A percentile compares a stretch with the other conserved stretches of the same genome.
Evolutionary conservation across 345 rosid genomes (phyloP).

Genomic region (Brassica napus): DNA sequence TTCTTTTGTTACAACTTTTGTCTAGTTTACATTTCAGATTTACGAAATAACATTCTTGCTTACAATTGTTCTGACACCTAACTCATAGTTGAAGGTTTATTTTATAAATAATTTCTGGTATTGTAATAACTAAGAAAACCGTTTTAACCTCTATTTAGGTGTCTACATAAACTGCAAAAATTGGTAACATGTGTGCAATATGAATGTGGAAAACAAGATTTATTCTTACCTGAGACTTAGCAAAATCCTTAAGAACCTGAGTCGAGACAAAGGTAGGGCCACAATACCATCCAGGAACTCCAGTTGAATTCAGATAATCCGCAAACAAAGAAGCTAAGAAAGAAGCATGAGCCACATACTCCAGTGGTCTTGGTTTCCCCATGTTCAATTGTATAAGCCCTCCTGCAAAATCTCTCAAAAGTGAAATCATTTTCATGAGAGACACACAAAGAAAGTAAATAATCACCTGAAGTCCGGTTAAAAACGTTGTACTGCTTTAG

Average conservation of each 20-base stretch:
- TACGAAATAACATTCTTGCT: background rate
- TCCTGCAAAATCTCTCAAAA: slow-evolving; percentile 43
- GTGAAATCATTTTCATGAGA: background rate
- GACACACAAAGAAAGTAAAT: background rate
- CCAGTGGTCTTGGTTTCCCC: slow-evolving; percentile 64
- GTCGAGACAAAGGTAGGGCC: slow-evolving; percentile 49
- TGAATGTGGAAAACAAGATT: too few species aligned
- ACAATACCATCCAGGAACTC: slow-evolving; percentile 67
- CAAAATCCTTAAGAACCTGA: slow-evolving; percentile 49
- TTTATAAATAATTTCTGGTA: background rate
- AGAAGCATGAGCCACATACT: slow-evolving; percentile 66
- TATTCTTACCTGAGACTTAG: slow-evolving; percentile 77
- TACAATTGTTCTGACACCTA: background rate
- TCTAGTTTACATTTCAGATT: background rate
- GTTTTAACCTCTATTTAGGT: background rate
- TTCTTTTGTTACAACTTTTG: background rate
- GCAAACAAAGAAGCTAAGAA: slow-evolving; percentile 74
- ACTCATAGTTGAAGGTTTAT: background rate
- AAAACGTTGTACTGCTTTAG: slow-evolving; percentile 58
- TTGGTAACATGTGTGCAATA: background rate
- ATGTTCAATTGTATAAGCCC: slow-evolving; percentile 65
- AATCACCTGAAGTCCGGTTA: slow-evolving; percentile 71
- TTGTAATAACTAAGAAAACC: too few species aligned
- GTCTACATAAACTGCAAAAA: background rate
- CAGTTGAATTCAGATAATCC: slow-evolving; percentile 69